These are phyloP conservation scores for Mycena indigotica DNA, from an alignment of 768 basidiomycete species.

Conservation along the genomic window DNA sequence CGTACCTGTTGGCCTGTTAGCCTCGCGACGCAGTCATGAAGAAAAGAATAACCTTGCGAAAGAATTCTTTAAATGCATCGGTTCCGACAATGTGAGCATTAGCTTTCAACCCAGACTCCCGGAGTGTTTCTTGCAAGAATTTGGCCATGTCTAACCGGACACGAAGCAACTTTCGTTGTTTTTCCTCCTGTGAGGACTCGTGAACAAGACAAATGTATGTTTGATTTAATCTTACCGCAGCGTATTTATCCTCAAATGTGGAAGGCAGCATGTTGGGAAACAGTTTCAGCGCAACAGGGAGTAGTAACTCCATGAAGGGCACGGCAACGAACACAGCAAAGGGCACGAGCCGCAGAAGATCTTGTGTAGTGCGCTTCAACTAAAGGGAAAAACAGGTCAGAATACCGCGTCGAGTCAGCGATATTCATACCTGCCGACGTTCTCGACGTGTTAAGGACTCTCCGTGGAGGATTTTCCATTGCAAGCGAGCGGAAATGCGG, in stretches of 20 bases:
- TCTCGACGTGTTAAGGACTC: constrained; percentile 91
- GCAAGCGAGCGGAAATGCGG: constrained; percentile 82
- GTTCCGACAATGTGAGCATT: constrained; percentile 91
- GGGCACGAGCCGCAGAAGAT: constrained; percentile 89
- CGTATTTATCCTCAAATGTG: constrained; percentile 96
- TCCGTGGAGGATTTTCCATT: constrained; percentile 92
- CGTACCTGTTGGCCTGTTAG: constrained; percentile 58
- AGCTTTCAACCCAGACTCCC: constrained; percentile 91
- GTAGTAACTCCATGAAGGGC: constrained; percentile 96
- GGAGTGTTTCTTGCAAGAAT: constrained; percentile 95
- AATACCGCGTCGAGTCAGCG: neutral
- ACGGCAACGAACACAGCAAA: constrained; percentile 94
- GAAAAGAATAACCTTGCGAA: constrained; percentile 73
- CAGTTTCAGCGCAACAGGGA: constrained; percentile 93
- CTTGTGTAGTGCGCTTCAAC: constrained; percentile 92
- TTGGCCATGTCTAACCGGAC: constrained; percentile 99
- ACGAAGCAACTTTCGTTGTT: constrained; percentile 91
- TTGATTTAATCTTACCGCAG: constrained; percentile 77
- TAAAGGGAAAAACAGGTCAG: constrained; percentile 34
- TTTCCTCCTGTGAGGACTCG: constrained; percentile 97
- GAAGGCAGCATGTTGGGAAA: constrained; percentile 99
- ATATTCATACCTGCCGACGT: constrained; percentile 80
- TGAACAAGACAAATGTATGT: too few species aligned
- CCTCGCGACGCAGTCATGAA: neutral
- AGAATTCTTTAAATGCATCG: constrained; percentile 98